Conservation (phyloP, 169 alveolate genomes). For the Plasmodium coatneyi region DNA sequence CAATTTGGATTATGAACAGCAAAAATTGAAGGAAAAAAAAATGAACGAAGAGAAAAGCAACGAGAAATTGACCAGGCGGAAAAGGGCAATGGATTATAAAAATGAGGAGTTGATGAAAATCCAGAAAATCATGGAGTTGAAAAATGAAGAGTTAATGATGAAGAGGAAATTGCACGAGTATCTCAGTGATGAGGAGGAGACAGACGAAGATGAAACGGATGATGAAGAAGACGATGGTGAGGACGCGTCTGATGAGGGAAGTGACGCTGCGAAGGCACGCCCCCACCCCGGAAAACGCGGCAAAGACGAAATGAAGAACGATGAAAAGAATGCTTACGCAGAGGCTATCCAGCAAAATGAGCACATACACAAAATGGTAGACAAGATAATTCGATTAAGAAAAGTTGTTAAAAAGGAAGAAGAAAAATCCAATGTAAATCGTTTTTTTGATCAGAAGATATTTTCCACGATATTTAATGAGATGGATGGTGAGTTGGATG, state of each 20-base stretch:
- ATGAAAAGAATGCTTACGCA: neutral
- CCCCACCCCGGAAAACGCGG: neutral
- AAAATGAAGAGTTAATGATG: constrained; percentile 72
- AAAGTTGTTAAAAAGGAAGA: constrained; percentile 39
- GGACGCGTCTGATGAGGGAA: constrained; percentile 71
- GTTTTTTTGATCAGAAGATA: constrained; percentile 70
- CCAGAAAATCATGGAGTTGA: constrained; percentile 76
- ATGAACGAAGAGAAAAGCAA: constrained; percentile 5
- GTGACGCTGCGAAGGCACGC: neutral
- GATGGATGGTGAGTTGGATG: constrained; percentile 8
- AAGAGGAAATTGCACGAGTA: constrained; percentile 74
- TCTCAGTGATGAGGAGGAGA: constrained; percentile 76
- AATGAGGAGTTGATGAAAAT: constrained; percentile 78
- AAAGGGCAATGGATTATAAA: constrained; percentile 78
- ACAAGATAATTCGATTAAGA: constrained; percentile 65
- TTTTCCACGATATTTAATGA: constrained; percentile 56
- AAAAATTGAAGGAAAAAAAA: constrained; percentile 56
- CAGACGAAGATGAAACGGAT: constrained; percentile 3
- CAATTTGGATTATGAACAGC: constrained; percentile 55
- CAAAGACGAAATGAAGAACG: neutral
- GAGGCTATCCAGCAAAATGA: constrained; percentile 11
- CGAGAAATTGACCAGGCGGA: constrained; percentile 77
- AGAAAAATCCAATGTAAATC: constrained; percentile 29
- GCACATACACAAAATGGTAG: constrained; percentile 55
- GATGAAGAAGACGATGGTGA: neutral